Conservation (phyloP, 495 filamentous ascomycete species). For the Aspergillus steynii region DNA sequence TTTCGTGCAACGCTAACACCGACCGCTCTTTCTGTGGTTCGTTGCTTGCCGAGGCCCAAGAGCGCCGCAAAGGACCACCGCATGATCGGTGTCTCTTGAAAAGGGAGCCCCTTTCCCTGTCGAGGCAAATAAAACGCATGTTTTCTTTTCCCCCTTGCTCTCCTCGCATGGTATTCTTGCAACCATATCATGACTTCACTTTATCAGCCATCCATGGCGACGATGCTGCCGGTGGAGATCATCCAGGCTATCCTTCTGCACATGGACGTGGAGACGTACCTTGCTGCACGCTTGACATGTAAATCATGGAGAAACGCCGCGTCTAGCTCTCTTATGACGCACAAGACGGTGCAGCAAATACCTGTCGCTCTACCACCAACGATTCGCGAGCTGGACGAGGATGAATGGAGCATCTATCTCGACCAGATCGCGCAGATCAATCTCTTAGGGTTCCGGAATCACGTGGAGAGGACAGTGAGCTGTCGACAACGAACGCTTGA, state of each 20-base stretch:
- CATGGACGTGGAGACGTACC: constrained; percentile 20
- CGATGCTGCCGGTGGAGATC: constrained; percentile 22
- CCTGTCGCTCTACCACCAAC: constrained; percentile 16
- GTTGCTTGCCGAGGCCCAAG: not conserved
- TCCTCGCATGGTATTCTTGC: not conserved
- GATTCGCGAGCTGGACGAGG: constrained; percentile 6
- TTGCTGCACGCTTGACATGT: constrained; percentile 18
- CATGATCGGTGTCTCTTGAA: not conserved
- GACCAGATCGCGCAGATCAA: constrained; percentile 15
- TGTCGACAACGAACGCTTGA: constrained; percentile 4
- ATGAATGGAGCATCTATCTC: constrained; percentile 20
- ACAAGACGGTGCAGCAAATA: constrained; percentile 14
- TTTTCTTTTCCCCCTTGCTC: not conserved
- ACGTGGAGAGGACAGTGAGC: constrained; percentile 11
- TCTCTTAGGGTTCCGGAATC: constrained; percentile 12
- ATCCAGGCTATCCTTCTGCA: constrained; percentile 19
- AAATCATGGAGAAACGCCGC: constrained; percentile 20
- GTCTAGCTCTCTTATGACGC: constrained; percentile 17
- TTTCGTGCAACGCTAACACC: not conserved
- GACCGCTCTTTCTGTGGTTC: not conserved
- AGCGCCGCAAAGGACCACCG: not conserved
- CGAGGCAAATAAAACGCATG: not conserved
- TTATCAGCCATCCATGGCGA: constrained; percentile 7
- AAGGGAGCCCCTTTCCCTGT: not conserved
- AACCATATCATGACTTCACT: not conserved